Base-by-base conservation (phyloP, 2,329 filamentous ascomycete genomes). In the Aspergillus aculeatus region DNA sequence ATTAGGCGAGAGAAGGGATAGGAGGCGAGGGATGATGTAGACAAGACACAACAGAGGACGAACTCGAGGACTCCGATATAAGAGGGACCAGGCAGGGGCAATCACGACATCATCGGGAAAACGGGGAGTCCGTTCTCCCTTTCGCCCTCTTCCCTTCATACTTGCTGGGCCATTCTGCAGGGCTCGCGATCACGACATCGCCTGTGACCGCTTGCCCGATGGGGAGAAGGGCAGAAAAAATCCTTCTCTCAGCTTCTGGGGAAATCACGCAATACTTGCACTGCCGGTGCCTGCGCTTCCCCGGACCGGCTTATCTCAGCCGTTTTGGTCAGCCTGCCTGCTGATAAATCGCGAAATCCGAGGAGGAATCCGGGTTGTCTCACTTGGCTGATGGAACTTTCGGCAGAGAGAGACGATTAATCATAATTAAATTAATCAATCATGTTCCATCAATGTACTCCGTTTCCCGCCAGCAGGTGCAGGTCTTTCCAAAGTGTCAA, bases 231-330 rank as follows among this genome's bases (percentile, higher is more conserved):
- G 62, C 66, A 65, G 67, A 71, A 69, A 68, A 65, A 69, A 66
- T 52, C 64, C 70, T 74, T 65, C 65, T 61, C 64, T 72, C 66
- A 73, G 69, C 65, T 51, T 55, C 59, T 55, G 55, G 57, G 64
- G 61, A 70, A 73, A 77, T 74, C 75, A 77, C 75, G 75, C 75
- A 72, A 77, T 77, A 71, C 61, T 62, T 75, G 73, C 73, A 31
- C 59, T 5, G 24, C 9, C 52, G 70, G 69, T 65, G 12, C 5
- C 53, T 68, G 48, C 59, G 52, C 54, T 14, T 29, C 2, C 31
- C 71, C 66, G 63, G n/a, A 73, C 1, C 26, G 32, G 48, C 41
- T 55, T 59, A 55, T 61, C 23, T 62, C 61, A 62, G 31, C 32
- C 31, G 12, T 31, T 50, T 16, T 47, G 26, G 26, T 29, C 26